Base-by-base conservation (phyloP, 495 filamentous ascomycete species). In the Stereocaulon alpinum region DNA sequence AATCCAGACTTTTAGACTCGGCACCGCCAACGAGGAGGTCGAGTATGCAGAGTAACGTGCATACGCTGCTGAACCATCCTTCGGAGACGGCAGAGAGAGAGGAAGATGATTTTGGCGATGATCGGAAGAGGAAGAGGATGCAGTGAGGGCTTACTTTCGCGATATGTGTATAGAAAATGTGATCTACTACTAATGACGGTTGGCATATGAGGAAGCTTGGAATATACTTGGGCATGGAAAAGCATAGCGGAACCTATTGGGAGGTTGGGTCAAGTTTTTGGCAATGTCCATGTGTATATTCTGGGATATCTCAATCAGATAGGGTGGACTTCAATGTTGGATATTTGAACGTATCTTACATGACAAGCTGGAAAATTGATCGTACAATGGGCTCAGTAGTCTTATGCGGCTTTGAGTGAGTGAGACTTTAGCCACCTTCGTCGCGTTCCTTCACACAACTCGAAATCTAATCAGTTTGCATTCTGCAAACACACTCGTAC, bases 91-190 rank as follows among this genome's bases (percentile, higher is more conserved):
- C 80, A 10, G 84, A 87, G 69, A 69, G 84, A 62, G 83, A 84
- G 2, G 87, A 87, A 55, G 85, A 90, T 54, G 53, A 58, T 17
- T 67, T 69, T 55, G 69, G 71, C 30, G 84, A 87, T 3, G 89
- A 92, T 67, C 77, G 89, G 57, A 94, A 94, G 71, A 79, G 89
- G 58, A 94, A 91, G 72, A 80, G 89, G 62, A 69, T 91, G 60
- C 77, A 82, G 67, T 84, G 66, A 71, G 24, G 37, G 18, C 9
- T 37, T 43, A 3, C n/a, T 12, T 9, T 42, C 49, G 43, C 18
- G 24, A 40, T 40, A 27, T 58, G 40, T 58, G 40, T 41, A 58
- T 50, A 58, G 37, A 40, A 47, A 24, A 7, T 3, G 14, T 50
- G 44, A 15, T 29, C n/a, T 40, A 18, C 3, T 29, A 22, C 48